Evolutionary conservation across 345 rosid genomes (phyloP).

Genomic region (Linum usitatissimum): DNA sequence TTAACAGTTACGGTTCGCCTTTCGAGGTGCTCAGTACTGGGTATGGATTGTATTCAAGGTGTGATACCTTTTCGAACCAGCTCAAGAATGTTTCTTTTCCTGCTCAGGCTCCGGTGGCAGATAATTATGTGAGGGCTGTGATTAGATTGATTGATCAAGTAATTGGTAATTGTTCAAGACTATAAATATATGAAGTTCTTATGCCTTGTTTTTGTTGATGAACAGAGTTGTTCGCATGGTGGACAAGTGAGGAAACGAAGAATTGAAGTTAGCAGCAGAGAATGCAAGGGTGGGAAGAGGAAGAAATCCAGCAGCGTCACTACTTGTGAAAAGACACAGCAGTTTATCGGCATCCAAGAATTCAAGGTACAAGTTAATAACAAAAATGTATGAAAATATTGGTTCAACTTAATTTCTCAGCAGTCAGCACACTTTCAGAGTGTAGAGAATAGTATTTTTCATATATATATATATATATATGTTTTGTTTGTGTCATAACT

Average conservation of each 20-base stretch:
- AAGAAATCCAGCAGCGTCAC: conserved; percentile 11
- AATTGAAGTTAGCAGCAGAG: conserved; percentile 7
- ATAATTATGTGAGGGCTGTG: no score
- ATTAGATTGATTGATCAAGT: not conserved
- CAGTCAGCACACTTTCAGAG: not conserved
- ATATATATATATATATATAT: no score
- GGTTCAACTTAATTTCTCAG: not conserved
- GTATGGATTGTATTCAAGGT: not conserved
- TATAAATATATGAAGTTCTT: not conserved
- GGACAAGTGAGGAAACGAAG: conserved; percentile 17
- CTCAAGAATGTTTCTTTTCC: not conserved
- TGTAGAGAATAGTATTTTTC: not conserved
- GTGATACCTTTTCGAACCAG: not conserved
- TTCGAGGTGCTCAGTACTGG: not conserved
- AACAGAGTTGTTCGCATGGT: conserved; percentile 3
- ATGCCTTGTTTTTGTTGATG: no score
- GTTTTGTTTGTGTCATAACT: not conserved
- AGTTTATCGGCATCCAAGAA: conserved; percentile 6
- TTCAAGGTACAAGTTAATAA: conserved; percentile 11
- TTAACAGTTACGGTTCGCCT: not conserved
- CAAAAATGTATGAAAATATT: not conserved
- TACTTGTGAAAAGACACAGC: conserved; percentile 13
- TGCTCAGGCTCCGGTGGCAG: not conserved
- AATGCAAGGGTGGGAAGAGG: conserved; percentile 23
- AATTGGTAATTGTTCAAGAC: not conserved